A percentile compares a stretch with the other conserved stretches of the same genome.
These are phyloP conservation scores for Tylopilus rubrobrunneus DNA, from an alignment of 768 basidiomycete genomes.

Conservation along the genomic window DNA sequence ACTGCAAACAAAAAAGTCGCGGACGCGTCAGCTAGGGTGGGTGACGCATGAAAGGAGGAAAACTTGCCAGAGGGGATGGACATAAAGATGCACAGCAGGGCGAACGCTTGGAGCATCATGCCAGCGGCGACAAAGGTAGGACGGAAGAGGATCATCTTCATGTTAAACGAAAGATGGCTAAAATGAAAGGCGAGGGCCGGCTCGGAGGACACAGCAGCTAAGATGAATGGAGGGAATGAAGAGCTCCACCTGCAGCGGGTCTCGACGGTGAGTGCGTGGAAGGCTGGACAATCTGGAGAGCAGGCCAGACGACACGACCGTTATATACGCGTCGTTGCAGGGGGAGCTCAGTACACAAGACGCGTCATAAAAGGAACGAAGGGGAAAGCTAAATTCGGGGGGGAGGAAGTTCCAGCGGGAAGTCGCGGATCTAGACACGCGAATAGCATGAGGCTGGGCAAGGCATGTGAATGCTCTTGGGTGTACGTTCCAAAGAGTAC, in stretches of 20 bases:
- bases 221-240: too few relatives aligned
- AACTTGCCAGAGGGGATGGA: constrained; percentile 13
- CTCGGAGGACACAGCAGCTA: background rate
- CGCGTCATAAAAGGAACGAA: constrained; percentile 15
- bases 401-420: background rate
- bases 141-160: constrained; percentile 23
- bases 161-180: background rate
- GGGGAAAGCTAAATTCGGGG: background rate
- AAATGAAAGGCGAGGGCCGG: constrained; percentile 11
- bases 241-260: background rate
- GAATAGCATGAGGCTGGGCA: background rate
- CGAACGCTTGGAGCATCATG: constrained; percentile 4
- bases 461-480: too few relatives aligned
- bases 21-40: background rate
- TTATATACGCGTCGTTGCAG: constrained; percentile 8
- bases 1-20: background rate
- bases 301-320: background rate
- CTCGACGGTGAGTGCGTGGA: background rate
- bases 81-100: constrained; percentile 9
- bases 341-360: constrained; percentile 8
- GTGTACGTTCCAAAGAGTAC: background rate
- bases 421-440: background rate
- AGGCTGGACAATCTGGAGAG: background rate
- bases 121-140: constrained; percentile 12
- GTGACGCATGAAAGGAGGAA: background rate